Evolutionary conservation across 176 grass and related monocot species (phyloP).

Genomic region (Aegilops sharonensis): DNA sequence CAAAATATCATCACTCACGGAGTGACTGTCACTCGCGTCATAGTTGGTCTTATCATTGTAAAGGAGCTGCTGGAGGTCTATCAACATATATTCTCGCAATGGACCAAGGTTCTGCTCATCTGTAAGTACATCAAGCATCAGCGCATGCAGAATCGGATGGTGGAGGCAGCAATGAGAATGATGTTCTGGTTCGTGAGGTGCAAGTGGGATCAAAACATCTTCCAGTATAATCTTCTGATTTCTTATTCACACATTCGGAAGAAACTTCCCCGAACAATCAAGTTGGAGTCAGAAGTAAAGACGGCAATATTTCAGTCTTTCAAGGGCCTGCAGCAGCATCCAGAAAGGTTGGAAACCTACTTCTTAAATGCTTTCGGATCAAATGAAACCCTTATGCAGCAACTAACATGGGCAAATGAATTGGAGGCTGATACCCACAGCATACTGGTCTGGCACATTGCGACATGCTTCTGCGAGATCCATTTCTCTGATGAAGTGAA

Average conservation of each 20-base stretch:
- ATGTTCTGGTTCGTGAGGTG: not conserved
- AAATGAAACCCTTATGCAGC: not conserved
- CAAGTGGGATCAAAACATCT: not conserved
- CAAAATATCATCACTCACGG: not conserved
- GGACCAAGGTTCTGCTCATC: not conserved
- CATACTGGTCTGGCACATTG: conserved; percentile 26
- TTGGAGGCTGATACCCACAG: conserved; percentile 17
- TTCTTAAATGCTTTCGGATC: not conserved
- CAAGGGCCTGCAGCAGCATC: not conserved
- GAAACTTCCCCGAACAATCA: accelerated
- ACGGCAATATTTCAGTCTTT: not conserved
- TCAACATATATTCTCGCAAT: not conserved
- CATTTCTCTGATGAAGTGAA: not conserved
- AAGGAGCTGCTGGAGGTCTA: not conserved
- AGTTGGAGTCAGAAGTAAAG: not conserved
- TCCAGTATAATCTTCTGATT: not conserved
- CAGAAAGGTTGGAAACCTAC: not conserved
- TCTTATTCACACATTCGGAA: accelerated
- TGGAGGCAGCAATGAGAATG: not conserved
- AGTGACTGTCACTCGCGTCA: not conserved
- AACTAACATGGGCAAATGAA: not conserved
- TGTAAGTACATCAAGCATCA: not conserved
- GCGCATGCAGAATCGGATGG: accelerated
- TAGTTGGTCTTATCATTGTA: not conserved
- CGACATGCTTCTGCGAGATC: conserved; percentile 11